Base-by-base conservation (phyloP, 805 yeast genomes). In the Myxozyma geophila region DNA sequence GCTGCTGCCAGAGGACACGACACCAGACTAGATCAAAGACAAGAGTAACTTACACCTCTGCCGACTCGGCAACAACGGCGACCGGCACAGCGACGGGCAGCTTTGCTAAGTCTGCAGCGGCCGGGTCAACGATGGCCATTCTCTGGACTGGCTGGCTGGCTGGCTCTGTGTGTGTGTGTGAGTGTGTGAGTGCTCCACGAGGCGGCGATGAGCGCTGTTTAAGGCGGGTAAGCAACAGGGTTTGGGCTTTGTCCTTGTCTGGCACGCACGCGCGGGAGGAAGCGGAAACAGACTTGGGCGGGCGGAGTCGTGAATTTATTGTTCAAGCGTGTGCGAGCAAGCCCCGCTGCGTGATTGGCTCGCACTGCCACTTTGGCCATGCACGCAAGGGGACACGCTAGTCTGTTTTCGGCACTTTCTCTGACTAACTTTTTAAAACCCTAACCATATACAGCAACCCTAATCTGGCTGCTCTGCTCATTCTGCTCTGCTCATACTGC, bases 51-150 rank as follows among this genome's bases (percentile, higher is more conserved):
- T 43, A 55, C 59, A 52, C 59, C n/a, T 28, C 28, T 28, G 28
- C 28, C 5, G 28, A 28, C 28, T 28, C 28, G 28, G 41, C 50
- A 53, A 41, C 58, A 35, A 37, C 44, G 13, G 50, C 53, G 15
- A 36, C 44, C 48, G 55, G 41, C 28, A 48, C 41, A 33, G 63
- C 41, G 33, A 51, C 37, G 17, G 15, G 43, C 54, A 17, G 56
- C 47, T 54, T 43, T 47, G 41, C 57, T 36, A 54, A 46, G 39
- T 54, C 53, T 40, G 5, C 47, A 17, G 50, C 57, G n/a, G 52
- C 52, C 40, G 61, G 58, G 56, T 64, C 67, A 56, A 56, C 54
- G 49, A 56, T 46, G 35, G 65, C 62, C 62, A 59, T 58, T 50
- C 17, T 15, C 36, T 17, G 54, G 15, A 9, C 50, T 2, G 23